Percentiles rank a stretch among this genome's conserved stretches.
These are phyloP conservation scores for Xylaria sp. DNA, from an alignment of 2,329 filamentous ascomycete species.

Conservation along the genomic window DNA sequence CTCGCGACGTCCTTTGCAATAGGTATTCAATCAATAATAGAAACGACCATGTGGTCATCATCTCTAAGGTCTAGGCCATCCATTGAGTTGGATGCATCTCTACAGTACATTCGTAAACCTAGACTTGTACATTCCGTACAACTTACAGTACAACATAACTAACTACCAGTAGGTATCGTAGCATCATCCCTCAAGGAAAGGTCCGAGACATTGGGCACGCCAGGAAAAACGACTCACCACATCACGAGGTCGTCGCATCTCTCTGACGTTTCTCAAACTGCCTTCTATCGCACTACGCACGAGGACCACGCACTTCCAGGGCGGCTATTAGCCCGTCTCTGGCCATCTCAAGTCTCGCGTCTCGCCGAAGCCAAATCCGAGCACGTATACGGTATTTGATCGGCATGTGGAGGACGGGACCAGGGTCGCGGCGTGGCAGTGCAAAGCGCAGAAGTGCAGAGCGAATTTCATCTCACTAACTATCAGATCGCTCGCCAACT, in stretches of 20 bases:
- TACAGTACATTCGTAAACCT: not conserved
- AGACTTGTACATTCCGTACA: not conserved
- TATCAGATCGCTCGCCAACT: conserved; percentile 4
- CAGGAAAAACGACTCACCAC: conserved; percentile 24
- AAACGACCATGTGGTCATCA: not conserved
- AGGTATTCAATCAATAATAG: not conserved
- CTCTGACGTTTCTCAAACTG: conserved; percentile 39
- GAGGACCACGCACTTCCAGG: conserved; percentile 27
- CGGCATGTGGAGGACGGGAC: conserved; percentile 17
- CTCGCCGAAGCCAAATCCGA: conserved; percentile 30
- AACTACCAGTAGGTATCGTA: not conserved
- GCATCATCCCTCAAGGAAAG: conserved; percentile 24
- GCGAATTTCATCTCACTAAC: conserved; percentile 27
- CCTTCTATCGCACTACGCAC: conserved; percentile 20
- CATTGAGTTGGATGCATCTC: not conserved
- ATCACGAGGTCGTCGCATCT: conserved; percentile 34
- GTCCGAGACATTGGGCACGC: conserved; percentile 36
- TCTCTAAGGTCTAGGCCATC: too few relatives aligned
- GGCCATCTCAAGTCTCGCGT: conserved; percentile 25
- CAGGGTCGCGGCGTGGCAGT: conserved; percentile 26
- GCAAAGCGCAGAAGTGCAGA: conserved; percentile 14
- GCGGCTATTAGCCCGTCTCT: conserved; percentile 14
- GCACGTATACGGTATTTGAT: conserved; percentile 26
- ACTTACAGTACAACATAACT: not conserved
- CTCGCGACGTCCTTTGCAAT: too few relatives aligned